These are phyloP conservation scores for Corinectria fuckeliana DNA, from an alignment of 2,329 filamentous ascomycete species.

Conservation along the genomic window DNA sequence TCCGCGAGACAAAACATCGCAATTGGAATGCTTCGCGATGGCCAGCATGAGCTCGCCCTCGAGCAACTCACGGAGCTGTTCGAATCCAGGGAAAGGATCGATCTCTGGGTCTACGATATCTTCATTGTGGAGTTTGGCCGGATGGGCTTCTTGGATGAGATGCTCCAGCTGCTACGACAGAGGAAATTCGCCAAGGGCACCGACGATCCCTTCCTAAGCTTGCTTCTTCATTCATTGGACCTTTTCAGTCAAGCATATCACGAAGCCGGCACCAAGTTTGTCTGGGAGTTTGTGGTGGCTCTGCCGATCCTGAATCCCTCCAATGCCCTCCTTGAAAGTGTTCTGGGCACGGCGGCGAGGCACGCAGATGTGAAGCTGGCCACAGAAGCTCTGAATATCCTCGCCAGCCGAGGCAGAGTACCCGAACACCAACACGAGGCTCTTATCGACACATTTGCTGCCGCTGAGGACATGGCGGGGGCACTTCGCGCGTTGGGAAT, in stretches of 20 bases:
- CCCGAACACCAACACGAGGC: conserved; percentile 78
- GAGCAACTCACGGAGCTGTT: conserved; percentile 72
- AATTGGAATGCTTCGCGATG: conserved; percentile 78
- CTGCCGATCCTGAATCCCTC: conserved; percentile 51
- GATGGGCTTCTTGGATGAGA: conserved; percentile 77
- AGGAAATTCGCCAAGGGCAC: conserved; percentile 50
- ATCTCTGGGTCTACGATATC: conserved; percentile 79
- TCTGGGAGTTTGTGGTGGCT: conserved; percentile 73
- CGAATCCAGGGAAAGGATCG: conserved; percentile 58
- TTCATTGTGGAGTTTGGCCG: conserved; percentile 77
- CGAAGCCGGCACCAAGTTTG: conserved; percentile 68
- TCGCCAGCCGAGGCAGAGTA: conserved; percentile 53
- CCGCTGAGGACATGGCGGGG: conserved; percentile 63
- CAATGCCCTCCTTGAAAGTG: conserved; percentile 69
- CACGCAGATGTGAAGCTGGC: conserved; percentile 72
- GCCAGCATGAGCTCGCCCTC: conserved; percentile 82
- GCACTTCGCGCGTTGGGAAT: conserved; percentile 75
- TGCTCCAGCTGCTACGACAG: conserved; percentile 70
- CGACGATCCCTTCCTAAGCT: conserved; percentile 49
- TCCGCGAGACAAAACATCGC: conserved; percentile 71
- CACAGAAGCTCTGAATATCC: conserved; percentile 68
- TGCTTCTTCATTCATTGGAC: conserved; percentile 80
- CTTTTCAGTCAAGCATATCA: conserved; percentile 70
- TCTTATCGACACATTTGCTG: conserved; percentile 74
- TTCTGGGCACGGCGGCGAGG: conserved; percentile 75